Evolutionary conservation across 83 land plant genomes (phyloP).

Genomic region (Picea abies): DNA sequence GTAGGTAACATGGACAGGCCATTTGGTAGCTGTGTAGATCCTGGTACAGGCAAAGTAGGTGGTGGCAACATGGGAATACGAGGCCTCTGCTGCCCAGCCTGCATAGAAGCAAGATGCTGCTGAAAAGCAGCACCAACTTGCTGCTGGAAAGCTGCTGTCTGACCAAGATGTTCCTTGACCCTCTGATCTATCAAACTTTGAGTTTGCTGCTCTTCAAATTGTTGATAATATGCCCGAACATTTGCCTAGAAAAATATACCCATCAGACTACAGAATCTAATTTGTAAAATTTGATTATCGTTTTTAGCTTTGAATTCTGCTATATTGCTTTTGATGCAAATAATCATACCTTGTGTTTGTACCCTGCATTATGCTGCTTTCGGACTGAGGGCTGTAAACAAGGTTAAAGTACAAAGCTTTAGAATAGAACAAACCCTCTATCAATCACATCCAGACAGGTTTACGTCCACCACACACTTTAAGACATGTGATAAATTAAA

Average conservation of each 20-base stretch:
- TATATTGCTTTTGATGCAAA: too few relatives aligned
- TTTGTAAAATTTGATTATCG: too few relatives aligned
- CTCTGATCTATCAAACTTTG: constrained; percentile 98
- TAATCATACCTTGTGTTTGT: constrained; percentile 90
- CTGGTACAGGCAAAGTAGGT: constrained; percentile 49
- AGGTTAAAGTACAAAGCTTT: not conserved
- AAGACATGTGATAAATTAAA: too few relatives aligned
- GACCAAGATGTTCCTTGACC: constrained; percentile 94
- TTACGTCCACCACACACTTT: too few relatives aligned
- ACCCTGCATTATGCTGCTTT: constrained; percentile 98
- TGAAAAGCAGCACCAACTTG: constrained; percentile 74
- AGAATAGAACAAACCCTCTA: too few relatives aligned
- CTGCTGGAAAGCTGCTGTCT: constrained; percentile 50
- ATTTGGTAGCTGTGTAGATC: constrained; percentile 24
- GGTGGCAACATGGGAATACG: constrained; percentile 64
- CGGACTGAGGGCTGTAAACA: constrained; percentile 93
- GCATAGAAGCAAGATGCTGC: constrained; percentile 67
- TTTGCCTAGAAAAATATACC: constrained; percentile 64
- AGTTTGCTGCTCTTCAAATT: constrained; percentile 97
- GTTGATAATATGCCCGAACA: constrained; percentile 93
- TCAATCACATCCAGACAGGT: too few relatives aligned
- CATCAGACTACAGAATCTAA: too few relatives aligned
- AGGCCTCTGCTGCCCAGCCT: constrained; percentile 41
- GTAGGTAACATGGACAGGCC: constrained; percentile 22
- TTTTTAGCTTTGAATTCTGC: too few relatives aligned